Conservation (phyloP, 176 grass and related monocot species). For the Musa troglodytarum region DNA sequence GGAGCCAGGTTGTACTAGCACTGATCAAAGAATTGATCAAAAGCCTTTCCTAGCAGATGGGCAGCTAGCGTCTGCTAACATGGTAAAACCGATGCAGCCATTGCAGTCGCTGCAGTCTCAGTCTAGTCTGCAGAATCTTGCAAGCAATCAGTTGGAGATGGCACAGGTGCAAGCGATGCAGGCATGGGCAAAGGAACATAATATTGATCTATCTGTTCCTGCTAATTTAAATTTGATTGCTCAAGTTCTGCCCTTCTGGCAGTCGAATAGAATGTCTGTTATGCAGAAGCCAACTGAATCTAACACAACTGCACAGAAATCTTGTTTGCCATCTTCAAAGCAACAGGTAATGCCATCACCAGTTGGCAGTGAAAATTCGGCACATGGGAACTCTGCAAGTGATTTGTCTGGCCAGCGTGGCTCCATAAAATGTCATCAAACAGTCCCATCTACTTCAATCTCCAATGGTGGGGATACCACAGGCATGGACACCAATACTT, state of each 20-base stretch:
- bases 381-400: slow-evolving; percentile 26
- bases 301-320: slow-evolving; percentile 38
- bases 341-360: slow-evolving; percentile 51
- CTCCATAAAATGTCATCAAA: slow-evolving; percentile 44
- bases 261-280: slow-evolving; percentile 43
- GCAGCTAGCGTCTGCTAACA: slow-evolving; percentile 31
- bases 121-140: slow-evolving; percentile 17
- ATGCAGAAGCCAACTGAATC: slow-evolving; percentile 61
- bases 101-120: slow-evolving; percentile 38
- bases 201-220: slow-evolving; percentile 79
- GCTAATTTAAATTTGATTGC: slow-evolving; percentile 64
- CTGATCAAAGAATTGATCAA: slow-evolving; percentile 54
- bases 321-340: slow-evolving; percentile 16
- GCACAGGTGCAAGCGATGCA: slow-evolving; percentile 75
- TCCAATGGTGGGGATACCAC: slow-evolving; percentile 41
- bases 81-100: slow-evolving; percentile 41
- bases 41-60: slow-evolving; percentile 51
- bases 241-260: slow-evolving; percentile 67
- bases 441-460: slow-evolving; percentile 30
- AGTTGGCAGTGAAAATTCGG: slow-evolving; percentile 44
- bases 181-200: slow-evolving; percentile 81
- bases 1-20: slow-evolving; percentile 32
- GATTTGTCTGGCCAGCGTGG: slow-evolving; percentile 31
- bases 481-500: slow-evolving; percentile 45
- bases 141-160: slow-evolving; percentile 41